Evolutionary conservation across 768 basidiomycete genomes (phyloP).

Genomic region (Trametes coccinea): DNA sequence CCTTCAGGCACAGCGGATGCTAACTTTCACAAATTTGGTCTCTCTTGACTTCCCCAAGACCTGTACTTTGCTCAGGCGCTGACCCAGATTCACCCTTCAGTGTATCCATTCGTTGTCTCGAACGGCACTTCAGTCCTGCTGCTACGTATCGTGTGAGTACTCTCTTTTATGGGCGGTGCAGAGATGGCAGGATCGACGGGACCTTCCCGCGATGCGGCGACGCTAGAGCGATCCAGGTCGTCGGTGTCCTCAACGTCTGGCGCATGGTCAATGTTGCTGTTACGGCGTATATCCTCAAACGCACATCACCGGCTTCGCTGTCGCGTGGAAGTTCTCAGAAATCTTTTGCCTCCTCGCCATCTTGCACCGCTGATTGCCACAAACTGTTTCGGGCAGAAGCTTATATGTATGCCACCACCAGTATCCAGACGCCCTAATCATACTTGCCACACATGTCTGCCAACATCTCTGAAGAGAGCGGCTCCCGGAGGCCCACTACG

Average conservation of each 20-base stretch:
- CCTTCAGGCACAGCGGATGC: constrained; percentile 18
- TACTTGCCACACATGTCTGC: constrained; percentile 13
- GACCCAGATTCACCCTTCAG: neutral
- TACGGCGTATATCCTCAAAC: neutral
- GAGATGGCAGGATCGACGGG: neutral
- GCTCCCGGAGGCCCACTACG: constrained; percentile 9
- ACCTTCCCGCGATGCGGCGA: neutral
- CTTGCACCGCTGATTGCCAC: neutral
- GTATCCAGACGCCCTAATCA: constrained; percentile 4
- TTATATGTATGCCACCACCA: constrained; percentile 6
- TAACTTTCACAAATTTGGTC: constrained; percentile 20
- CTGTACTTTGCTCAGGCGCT: neutral
- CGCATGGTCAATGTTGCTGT: too few relatives aligned
- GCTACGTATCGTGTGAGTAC: neutral
- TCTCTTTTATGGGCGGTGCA: neutral
- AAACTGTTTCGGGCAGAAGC: neutral
- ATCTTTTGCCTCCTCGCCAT: constrained; percentile 7
- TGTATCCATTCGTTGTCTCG: neutral
- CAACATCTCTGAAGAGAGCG: constrained; percentile 12
- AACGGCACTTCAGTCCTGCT: neutral
- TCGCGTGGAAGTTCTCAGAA: neutral
- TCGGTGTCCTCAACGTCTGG: too few relatives aligned
- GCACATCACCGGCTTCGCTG: constrained; percentile 1
- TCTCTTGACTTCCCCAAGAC: neutral
- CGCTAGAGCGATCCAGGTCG: too few relatives aligned